Evolutionary conservation across 305 asterid species (phyloP), one percentile per base, ranked within the genome.

Genomic region (Euphrasia arctica): DNA sequence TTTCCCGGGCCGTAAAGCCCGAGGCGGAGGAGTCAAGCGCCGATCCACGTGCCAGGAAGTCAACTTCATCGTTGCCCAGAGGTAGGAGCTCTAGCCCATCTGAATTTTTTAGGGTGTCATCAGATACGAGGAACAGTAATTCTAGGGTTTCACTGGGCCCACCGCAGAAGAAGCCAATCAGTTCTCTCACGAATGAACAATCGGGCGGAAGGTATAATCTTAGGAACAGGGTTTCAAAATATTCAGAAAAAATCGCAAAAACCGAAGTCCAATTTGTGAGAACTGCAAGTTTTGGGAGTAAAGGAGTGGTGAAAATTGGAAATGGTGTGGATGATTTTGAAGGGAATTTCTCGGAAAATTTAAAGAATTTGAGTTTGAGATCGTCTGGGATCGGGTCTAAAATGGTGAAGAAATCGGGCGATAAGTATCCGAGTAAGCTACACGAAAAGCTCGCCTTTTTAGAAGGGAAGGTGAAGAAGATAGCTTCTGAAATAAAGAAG

Each of bases 51-150:
- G 64, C 71, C 36, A 71, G 89, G 70, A 63, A 70, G 83, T 84
- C 90, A 14, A 72, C 83, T 57, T 76, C 85, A 9, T 76, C 92
- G 4, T 82, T 74, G 31, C 88, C 82, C 36, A 81, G 95, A 84
- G 95, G 90, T 79, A 84, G 95, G 84, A 89, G 91, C 70, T 73
- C 83, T 75, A 84, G 92, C 63, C 96, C 96, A 15, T 80, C 79
- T 66, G 87, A 84, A 9, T 76, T 80, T 67, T 64, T 58, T 63
- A 80, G 87, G 64, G 73, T 28, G 50, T 82, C 78, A 14, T 75
- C 83, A n/a, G 90, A 73, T 75, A 52, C 70, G 67, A 71, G 68
- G 67, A 69, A 73, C 49, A 70, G 32, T 49, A 74, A 39, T 42
- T 60, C 81, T 66, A 77, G 83, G 79, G 79, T 54, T 59, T 65